Conservation (phyloP, 2,329 filamentous ascomycete species). For the Fusarium verrucosum region DNA sequence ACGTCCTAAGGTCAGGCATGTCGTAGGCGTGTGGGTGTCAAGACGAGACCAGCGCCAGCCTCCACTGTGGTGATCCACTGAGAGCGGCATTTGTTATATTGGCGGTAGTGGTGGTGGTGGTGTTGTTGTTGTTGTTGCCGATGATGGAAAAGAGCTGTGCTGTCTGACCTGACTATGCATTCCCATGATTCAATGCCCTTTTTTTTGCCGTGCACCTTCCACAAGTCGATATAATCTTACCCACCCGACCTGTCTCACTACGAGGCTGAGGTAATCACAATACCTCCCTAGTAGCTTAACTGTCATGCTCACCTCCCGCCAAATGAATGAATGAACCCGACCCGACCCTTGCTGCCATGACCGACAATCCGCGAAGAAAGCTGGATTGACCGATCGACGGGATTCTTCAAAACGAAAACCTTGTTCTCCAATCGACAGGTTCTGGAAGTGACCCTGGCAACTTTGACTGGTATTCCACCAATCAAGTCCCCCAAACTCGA, state of each 20-base stretch:
- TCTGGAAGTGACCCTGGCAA: constrained; percentile 41
- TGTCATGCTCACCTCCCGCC: no score
- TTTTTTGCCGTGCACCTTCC: constrained; percentile 6
- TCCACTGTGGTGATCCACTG: constrained; percentile 4
- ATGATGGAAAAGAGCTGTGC: constrained; percentile 32
- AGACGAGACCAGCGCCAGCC: background rate
- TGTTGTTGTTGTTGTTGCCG: background rate
- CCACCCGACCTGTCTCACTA: no score
- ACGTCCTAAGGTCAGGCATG: constrained; percentile 3
- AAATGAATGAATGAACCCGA: no score
- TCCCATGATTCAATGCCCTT: constrained; percentile 25
- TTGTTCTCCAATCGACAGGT: constrained; percentile 37
- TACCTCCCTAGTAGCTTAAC: no score
- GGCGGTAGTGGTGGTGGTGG: background rate
- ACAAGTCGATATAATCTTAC: background rate
- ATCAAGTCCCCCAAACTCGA: constrained; percentile 10
- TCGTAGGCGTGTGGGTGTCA: constrained; percentile 4
- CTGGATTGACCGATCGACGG: constrained; percentile 39
- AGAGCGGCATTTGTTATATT: constrained; percentile 27
- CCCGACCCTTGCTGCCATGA: no score
- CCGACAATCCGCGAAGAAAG: no score
- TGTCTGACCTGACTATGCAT: constrained; percentile 30
- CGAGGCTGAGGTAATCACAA: background rate
- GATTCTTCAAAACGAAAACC: constrained; percentile 41
- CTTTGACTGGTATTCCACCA: constrained; percentile 24